phyloP scores from a whole-genome alignment of 805 yeast species.

The Pichia californica region DNA sequence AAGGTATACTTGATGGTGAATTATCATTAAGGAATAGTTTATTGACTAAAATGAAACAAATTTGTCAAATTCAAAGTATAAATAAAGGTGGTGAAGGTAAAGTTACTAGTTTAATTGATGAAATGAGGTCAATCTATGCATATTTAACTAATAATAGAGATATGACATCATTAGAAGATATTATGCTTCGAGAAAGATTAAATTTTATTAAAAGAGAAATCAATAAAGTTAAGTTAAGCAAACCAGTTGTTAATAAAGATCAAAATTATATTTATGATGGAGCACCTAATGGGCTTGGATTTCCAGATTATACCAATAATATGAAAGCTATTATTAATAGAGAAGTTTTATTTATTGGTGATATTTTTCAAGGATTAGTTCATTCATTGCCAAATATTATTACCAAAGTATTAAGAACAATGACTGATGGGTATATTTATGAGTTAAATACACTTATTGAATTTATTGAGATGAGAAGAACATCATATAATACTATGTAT shows the following conservation, averaged over 20 bases:
- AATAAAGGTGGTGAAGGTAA: neutral
- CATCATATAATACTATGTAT: conserved; percentile 44
- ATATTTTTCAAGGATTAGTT: conserved; percentile 33
- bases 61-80: conserved; percentile 9
- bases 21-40: conserved; percentile 45
- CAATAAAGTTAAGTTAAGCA: conserved; percentile 38
- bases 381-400: conserved; percentile 39
- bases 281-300: conserved; percentile 12
- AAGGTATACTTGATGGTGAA: conserved; percentile 52
- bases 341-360: conserved; percentile 18
- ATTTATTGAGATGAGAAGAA: conserved; percentile 35
- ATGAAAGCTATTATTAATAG: conserved; percentile 11
- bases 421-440: conserved; percentile 33
- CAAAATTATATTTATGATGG: conserved; percentile 28
- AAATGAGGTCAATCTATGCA: conserved; percentile 20
- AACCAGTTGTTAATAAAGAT: conserved; percentile 23
- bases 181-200: conserved; percentile 37
- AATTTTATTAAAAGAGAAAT: conserved; percentile 32
- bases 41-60: conserved; percentile 33
- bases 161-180: conserved; percentile 26
- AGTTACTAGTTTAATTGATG: neutral
- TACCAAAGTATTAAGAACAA: conserved; percentile 51
- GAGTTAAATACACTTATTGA: conserved; percentile 34
- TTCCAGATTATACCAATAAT: conserved; percentile 15
- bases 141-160: conserved; percentile 34